Evolutionary conservation across 352 stramenopile genomes (phyloP).

Genomic region (Bremia lactucae): DNA sequence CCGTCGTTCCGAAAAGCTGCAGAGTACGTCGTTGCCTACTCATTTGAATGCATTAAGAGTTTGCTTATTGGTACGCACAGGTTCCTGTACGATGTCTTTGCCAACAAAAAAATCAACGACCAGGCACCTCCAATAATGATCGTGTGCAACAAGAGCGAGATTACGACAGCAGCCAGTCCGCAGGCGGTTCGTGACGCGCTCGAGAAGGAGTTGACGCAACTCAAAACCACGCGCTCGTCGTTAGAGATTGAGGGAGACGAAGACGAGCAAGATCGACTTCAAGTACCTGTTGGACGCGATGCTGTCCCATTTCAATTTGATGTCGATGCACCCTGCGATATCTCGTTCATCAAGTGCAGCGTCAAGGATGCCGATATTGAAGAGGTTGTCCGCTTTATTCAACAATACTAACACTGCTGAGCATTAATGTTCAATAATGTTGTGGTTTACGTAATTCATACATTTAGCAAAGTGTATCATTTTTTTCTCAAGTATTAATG

Average conservation of each 20-base stretch:
- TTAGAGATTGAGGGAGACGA: slow-evolving; percentile 72
- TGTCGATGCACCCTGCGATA: slow-evolving; percentile 70
- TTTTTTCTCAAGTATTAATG: slow-evolving; percentile 21
- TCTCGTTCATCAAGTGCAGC: slow-evolving; percentile 60
- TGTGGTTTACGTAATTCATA: no score
- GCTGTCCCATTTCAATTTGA: slow-evolving; percentile 64
- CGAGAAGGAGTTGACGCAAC: slow-evolving; percentile 75
- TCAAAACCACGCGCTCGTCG: slow-evolving; percentile 81
- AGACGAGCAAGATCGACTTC: slow-evolving; percentile 58
- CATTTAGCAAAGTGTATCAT: slow-evolving; percentile 4
- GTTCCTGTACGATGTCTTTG: slow-evolving; percentile 82
- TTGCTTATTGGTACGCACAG: slow-evolving; percentile 10
- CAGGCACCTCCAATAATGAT: slow-evolving; percentile 55
- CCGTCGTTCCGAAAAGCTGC: slow-evolving; percentile 65
- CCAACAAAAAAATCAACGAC: slow-evolving; percentile 77
- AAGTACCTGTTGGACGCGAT: slow-evolving; percentile 70
- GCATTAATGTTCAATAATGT: no score
- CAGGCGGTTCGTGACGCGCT: slow-evolving; percentile 45
- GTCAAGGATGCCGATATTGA: slow-evolving; percentile 54
- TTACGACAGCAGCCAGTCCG: slow-evolving; percentile 27
- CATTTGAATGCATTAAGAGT: background rate
- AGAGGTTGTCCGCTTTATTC: slow-evolving; percentile 58
- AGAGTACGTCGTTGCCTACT: slow-evolving; percentile 36
- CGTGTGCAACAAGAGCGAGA: slow-evolving; percentile 80
- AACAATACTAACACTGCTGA: slow-evolving; percentile 71